Percentiles rank a stretch among this genome's conserved stretches.
Conservation (phyloP, 345 rosid genomes). For the Firmiana major region DNA sequence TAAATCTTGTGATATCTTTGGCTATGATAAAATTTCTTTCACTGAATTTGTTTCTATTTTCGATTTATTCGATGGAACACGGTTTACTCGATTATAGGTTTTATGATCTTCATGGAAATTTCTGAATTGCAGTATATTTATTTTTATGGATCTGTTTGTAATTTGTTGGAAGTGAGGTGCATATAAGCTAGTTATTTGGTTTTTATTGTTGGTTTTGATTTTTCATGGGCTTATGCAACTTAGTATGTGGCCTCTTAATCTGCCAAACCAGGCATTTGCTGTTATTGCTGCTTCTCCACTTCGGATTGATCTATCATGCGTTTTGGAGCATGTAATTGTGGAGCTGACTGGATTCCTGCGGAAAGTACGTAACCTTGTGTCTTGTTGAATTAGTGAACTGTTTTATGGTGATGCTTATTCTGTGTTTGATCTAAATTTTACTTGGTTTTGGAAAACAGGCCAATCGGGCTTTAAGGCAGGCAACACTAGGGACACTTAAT, state of each 20-base stretch:
- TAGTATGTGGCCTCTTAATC: background rate
- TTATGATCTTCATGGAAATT: no score
- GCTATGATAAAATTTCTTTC: background rate
- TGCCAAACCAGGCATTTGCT: constrained; percentile 72
- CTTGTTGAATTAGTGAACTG: constrained; percentile 15
- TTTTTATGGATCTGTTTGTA: background rate
- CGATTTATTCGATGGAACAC: background rate
- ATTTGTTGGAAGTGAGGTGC: background rate
- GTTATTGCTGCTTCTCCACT: constrained; percentile 92
- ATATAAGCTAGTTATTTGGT: background rate
- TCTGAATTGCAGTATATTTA: background rate
- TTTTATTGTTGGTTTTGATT: background rate
- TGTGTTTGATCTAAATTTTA: constrained; percentile 16
- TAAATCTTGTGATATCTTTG: background rate
- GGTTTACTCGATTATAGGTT: no score
- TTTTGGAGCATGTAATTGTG: constrained; percentile 75
- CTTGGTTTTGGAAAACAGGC: constrained; percentile 53
- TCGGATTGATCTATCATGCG: constrained; percentile 77
- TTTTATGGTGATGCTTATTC: background rate
- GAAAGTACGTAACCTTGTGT: constrained; percentile 48
- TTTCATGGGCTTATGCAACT: background rate
- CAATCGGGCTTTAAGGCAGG: constrained; percentile 90
- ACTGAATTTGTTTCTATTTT: background rate
- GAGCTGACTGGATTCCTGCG: constrained; percentile 94
- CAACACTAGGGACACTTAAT: constrained; percentile 85